Percentiles rank a stretch among this genome's conserved stretches.
These are phyloP conservation scores for Mycena albidolilacea DNA, from an alignment of 768 basidiomycete species.

Conservation along the genomic window DNA sequence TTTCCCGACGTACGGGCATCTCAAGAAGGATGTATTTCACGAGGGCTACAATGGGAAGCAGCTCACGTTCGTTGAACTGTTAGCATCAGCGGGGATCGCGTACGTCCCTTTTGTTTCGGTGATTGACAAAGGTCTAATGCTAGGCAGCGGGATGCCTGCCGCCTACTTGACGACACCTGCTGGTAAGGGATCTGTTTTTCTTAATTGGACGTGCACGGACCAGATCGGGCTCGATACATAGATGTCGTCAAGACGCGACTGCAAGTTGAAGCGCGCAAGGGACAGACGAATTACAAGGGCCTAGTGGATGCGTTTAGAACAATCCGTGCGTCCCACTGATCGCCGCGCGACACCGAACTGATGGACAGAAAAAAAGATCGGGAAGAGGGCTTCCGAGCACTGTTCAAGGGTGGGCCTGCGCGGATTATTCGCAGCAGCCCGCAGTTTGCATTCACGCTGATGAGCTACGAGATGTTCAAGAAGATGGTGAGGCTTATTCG, in stretches of 20 bases:
- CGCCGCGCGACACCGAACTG: constrained; percentile 36
- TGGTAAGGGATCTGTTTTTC: constrained; percentile 60
- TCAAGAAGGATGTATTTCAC: constrained; percentile 94
- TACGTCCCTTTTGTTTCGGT: constrained; percentile 57
- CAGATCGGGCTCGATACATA: constrained; percentile 45
- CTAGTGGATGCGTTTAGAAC: constrained; percentile 89
- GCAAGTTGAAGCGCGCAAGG: constrained; percentile 93
- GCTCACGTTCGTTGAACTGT: constrained; percentile 91
- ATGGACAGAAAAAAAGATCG: constrained; percentile 64
- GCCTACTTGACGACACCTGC: constrained; percentile 94
- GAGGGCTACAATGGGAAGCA: constrained; percentile 97
- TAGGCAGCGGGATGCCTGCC: constrained; percentile 94
- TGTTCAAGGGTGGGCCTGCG: constrained; percentile 94
- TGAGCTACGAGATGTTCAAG: constrained; percentile 75
- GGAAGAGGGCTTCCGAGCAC: constrained; percentile 90
- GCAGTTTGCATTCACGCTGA: constrained; percentile 95
- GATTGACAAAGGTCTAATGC: constrained; percentile 45
- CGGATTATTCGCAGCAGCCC: constrained; percentile 91
- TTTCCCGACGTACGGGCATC: constrained; percentile 89
- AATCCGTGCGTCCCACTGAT: constrained; percentile 75
- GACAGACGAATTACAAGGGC: constrained; percentile 94
- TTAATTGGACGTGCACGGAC: constrained; percentile 36
- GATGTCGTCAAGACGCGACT: constrained; percentile 98
- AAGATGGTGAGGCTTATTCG: constrained; percentile 54
- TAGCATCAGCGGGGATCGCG: constrained; percentile 87